Evolutionary conservation across 495 filamentous ascomycete genomes (phyloP).

Genomic region (Penicillium argentinense): DNA sequence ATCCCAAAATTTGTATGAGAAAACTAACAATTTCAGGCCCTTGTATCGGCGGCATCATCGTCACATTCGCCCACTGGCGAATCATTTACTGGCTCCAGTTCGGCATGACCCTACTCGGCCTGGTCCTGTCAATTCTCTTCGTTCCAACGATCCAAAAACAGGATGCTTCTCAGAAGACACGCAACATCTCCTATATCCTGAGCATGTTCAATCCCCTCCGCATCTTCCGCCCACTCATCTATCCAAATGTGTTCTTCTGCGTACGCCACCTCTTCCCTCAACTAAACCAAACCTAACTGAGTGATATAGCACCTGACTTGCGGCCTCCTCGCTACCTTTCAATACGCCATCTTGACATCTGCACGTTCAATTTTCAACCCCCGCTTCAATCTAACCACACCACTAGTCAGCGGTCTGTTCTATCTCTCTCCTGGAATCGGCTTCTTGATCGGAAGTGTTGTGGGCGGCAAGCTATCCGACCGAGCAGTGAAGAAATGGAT

Average conservation of each 20-base stretch:
- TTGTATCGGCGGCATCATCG: slow-evolving; percentile 52
- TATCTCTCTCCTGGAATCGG: slow-evolving; percentile 74
- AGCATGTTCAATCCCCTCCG: slow-evolving; percentile 40
- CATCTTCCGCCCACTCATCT: slow-evolving; percentile 35
- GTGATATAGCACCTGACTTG: slow-evolving; percentile 55
- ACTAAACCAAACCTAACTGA: slow-evolving; percentile 6
- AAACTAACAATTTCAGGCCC: slow-evolving; percentile 31
- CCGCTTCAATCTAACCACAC: slow-evolving; percentile 65
- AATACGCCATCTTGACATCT: slow-evolving; percentile 70
- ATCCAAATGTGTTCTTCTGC: slow-evolving; percentile 43
- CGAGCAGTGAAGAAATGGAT: slow-evolving; percentile 63
- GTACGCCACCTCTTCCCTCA: too few species aligned
- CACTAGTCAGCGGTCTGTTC: slow-evolving; percentile 70
- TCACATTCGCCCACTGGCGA: slow-evolving; percentile 56
- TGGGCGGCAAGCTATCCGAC: slow-evolving; percentile 70
- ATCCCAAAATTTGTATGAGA: background rate
- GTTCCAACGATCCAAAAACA: slow-evolving; percentile 34
- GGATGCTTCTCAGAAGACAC: background rate
- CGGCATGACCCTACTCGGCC: slow-evolving; percentile 45
- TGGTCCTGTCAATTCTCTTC: slow-evolving; percentile 38
- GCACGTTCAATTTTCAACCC: slow-evolving; percentile 74
- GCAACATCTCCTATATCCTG: slow-evolving; percentile 14
- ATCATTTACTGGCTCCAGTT: slow-evolving; percentile 61
- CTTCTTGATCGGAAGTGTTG: slow-evolving; percentile 66
- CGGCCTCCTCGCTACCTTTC: slow-evolving; percentile 64